Conservation (phyloP, 2,329 filamentous ascomycete genomes). For the Fusarium piperis region DNA sequence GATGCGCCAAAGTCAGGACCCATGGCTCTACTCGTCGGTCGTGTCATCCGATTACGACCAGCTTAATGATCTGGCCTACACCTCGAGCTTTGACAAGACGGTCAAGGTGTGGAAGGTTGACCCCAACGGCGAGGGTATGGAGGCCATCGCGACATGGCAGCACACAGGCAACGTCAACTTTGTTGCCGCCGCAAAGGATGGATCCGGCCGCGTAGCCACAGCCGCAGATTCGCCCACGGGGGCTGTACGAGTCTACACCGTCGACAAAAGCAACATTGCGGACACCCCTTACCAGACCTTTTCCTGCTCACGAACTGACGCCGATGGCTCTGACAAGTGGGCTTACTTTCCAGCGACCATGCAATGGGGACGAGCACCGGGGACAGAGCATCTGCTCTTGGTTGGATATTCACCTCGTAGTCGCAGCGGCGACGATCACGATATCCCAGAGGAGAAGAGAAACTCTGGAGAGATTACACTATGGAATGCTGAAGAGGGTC, state of each 20-base stretch:
- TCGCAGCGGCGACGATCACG: constrained; percentile 60
- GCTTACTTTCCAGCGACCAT: constrained; percentile 71
- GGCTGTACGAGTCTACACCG: constrained; percentile 67
- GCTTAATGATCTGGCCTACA: constrained; percentile 59
- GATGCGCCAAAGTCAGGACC: constrained; percentile 68
- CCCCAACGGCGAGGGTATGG: constrained; percentile 53
- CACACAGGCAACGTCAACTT: constrained; percentile 71
- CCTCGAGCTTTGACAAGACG: constrained; percentile 69
- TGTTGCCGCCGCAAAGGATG: constrained; percentile 62
- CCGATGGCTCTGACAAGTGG: constrained; percentile 59
- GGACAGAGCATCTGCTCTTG: constrained; percentile 62
- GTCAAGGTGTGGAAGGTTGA: constrained; percentile 67
- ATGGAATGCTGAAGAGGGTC: constrained; percentile 61
- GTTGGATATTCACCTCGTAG: constrained; percentile 72
- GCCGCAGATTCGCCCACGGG: constrained; percentile 64
- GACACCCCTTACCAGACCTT: constrained; percentile 51
- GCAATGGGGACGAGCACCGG: constrained; percentile 64
- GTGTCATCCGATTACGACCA: constrained; percentile 68
- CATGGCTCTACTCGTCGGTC: constrained; percentile 72
- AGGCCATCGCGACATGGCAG: constrained; percentile 58
- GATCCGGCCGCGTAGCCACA: constrained; percentile 63
- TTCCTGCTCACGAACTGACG: constrained; percentile 53
- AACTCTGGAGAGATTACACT: constrained; percentile 69
- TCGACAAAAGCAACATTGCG: constrained; percentile 51
- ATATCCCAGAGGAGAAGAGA: constrained; percentile 67